phyloP scores from a whole-genome alignment of 1,284 basidiomycete species.

The Cryptococcus floricola region DNA sequence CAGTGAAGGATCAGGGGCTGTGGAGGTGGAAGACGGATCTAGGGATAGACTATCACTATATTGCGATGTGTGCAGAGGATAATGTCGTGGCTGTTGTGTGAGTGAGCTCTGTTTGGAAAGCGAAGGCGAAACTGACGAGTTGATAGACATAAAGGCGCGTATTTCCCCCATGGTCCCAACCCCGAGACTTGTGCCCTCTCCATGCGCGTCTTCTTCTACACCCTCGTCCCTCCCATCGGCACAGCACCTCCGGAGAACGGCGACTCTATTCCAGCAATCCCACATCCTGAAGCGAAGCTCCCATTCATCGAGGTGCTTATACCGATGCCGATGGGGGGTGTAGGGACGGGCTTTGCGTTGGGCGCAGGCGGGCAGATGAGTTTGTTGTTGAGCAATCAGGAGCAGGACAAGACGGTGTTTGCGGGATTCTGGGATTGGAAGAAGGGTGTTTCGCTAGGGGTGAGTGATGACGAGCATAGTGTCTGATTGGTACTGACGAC shows the following conservation, averaged over 20 bases:
- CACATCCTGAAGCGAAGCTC: neutral
- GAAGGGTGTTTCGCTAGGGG: conserved; percentile 2
- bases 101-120: neutral
- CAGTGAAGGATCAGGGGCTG: neutral
- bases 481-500: too few species aligned
- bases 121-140: neutral
- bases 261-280: neutral
- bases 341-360: neutral
- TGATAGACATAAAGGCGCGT: neutral
- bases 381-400: neutral
- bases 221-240: neutral
- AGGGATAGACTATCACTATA: neutral
- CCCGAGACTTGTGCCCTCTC: neutral
- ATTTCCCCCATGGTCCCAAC: neutral
- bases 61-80: conserved; percentile 3
- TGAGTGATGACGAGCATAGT: neutral
- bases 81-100: neutral
- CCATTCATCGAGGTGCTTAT: conserved; percentile 1
- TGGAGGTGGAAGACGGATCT: conserved; percentile 1
- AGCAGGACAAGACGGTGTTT: neutral
- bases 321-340: neutral
- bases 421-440: conserved; percentile 7
- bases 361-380: neutral
- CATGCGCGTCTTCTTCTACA: neutral
- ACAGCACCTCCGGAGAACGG: neutral